These are phyloP conservation scores for Mycocentrospora acerina DNA, from an alignment of 2,329 filamentous ascomycete species.

Conservation along the genomic window DNA sequence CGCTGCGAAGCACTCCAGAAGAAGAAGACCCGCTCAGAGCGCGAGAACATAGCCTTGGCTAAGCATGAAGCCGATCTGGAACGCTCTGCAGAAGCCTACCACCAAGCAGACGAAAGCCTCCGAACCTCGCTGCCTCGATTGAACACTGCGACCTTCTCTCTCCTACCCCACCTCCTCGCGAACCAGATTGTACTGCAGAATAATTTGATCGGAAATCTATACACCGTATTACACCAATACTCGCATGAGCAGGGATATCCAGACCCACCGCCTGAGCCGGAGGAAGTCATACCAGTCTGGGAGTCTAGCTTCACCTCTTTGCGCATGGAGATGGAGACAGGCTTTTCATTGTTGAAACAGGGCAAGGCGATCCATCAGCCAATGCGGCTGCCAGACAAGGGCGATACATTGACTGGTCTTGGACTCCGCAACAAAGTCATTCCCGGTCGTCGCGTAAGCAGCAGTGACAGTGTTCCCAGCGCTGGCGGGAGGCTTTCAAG, in stretches of 20 bases:
- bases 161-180: conserved; percentile 71
- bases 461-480: conserved; percentile 40
- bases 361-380: conserved; percentile 66
- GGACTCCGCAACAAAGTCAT: conserved; percentile 49
- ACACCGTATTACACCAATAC: conserved; percentile 74
- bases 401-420: conserved; percentile 49
- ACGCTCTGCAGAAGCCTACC: conserved; percentile 69
- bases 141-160: conserved; percentile 67
- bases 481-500: conserved; percentile 30
- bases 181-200: conserved; percentile 77
- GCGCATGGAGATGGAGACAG: conserved; percentile 65
- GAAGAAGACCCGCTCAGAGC: conserved; percentile 69
- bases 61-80: conserved; percentile 73
- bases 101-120: conserved; percentile 72
- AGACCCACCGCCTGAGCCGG: conserved; percentile 71
- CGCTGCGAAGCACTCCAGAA: conserved; percentile 68
- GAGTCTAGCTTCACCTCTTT: conserved; percentile 63
- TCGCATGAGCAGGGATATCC: conserved; percentile 69
- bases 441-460: conserved; percentile 27
- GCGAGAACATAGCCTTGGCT: conserved; percentile 69
- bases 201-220: conserved; percentile 73
- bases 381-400: conserved; percentile 52
- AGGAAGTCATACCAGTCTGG: conserved; percentile 69
- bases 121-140: conserved; percentile 70
- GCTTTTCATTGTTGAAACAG: conserved; percentile 62